Base-by-base conservation (phyloP, 2,329 filamentous ascomycete genomes). In the Knoxdaviesia proteae region DNA sequence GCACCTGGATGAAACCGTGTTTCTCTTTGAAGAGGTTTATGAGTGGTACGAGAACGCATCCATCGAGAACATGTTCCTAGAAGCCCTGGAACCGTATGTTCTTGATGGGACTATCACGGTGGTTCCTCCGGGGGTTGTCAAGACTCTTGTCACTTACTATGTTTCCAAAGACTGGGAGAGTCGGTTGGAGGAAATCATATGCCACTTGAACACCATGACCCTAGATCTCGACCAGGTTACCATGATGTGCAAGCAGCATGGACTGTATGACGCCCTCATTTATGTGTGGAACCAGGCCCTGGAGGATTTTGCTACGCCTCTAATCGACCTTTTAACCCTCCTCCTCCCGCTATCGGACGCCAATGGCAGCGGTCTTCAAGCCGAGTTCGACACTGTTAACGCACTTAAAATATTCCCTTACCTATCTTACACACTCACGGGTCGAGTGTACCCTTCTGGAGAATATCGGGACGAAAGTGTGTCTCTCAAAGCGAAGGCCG, bases 281-380 rank as follows among this genome's bases (percentile, higher is more conserved):
- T 94, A 96, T 56, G 82, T 98, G 44, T 98, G 90, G 90, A 96
- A 93, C 47, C 80, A 84, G 57, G 86, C 84, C 3, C 64, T 98
- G 32, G 65, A 68, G 47, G 92, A 98, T 58, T 94, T 92, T 52
- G 77, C 94, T 47, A 92, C 87, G 2, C 88, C 90, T 1, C 65
- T 96, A 44, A 79, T 84, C 50, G 86, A 94, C 47, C 69, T 98
- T 2, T 63, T 93, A 40, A 64, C 71, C 9, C 64, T 94, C n/a
- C 56, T 81, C 33, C 61, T 70, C 50, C 73, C 65, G 32, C 58
- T 71, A n/a, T 66, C 68, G 51, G 68, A 68, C 47, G 64, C 68
- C 44, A 68, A 68, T 7, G 67, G 73, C 45, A 63, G 64, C 44
- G 68, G 71, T 44, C 20, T 20, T 2, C 20, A 20, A 20, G 20